Evolutionary conservation across 2,329 filamentous ascomycete species (phyloP).

Genomic region (Aspergillus brunneoviolaceus): DNA sequence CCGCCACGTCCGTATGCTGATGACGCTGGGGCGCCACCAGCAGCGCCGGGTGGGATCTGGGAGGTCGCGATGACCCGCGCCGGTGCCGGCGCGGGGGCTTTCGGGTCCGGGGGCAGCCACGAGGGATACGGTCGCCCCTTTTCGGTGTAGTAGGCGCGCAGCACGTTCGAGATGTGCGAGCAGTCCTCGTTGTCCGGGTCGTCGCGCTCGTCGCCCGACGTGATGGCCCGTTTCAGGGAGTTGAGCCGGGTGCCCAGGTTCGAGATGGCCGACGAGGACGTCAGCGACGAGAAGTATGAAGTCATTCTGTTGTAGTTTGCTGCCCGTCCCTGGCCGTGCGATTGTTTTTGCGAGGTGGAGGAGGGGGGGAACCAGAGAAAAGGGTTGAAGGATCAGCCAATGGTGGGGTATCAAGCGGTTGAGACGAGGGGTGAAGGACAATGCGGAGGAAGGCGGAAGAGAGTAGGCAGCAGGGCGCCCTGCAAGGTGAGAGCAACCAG

Average conservation of each 20-base stretch:
- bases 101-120: conserved; percentile 92
- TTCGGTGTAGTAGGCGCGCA: conserved; percentile 89
- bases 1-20: conserved; percentile 31
- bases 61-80: conserved; percentile 51
- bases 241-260: conserved; percentile 58
- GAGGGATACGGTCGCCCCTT: conserved; percentile 76
- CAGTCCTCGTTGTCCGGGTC: conserved; percentile 67
- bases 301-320: conserved; percentile 55
- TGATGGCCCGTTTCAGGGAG: conserved; percentile 52
- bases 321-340: background rate
- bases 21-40: conserved; percentile 28
- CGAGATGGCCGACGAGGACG: conserved; percentile 48
- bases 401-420: conserved; percentile 20
- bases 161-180: conserved; percentile 89
- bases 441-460: conserved; percentile 17
- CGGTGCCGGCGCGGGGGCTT: conserved; percentile 58
- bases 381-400: background rate
- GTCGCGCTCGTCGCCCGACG: conserved; percentile 42
- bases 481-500: background rate
- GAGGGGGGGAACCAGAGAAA: background rate
- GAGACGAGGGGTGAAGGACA: conserved; percentile 7
- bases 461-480: background rate
- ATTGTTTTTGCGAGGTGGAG: background rate
- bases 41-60: conserved; percentile 50
- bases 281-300: conserved; percentile 75